Base-by-base conservation (phyloP, 1,284 basidiomycete species). In the Erythrobasidium hasegawianum region DNA sequence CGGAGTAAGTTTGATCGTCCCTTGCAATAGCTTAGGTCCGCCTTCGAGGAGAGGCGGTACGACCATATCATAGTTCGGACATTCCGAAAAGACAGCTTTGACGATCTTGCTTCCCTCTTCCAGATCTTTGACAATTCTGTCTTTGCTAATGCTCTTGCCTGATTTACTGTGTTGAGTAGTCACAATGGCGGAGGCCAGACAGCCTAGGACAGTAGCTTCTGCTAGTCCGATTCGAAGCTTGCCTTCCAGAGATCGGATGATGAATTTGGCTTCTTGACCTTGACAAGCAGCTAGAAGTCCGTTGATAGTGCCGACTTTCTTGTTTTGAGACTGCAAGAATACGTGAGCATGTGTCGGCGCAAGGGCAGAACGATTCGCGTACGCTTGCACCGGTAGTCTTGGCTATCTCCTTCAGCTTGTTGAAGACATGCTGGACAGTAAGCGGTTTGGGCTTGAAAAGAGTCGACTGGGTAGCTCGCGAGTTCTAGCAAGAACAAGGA, bases 141-240 rank as follows among this genome's bases (percentile, higher is more conserved):
- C 93, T 59, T 83, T 81, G 71, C 81, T 86, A 81, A 86, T 83
- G 75, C 85, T 87, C 54, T 83, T 69, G 49, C 74, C 76, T 2
- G 71, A 50, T 49, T 69, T 64, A 16, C 71, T 41, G 24, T 59
- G 39, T 27, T 68, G 68, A 24, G 64, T 59, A 90, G 80, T 22
- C 26, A 93, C 88, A 38, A 85, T 84, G 3, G 93, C 91, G 75
- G 91, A 89, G 0, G 91, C 88, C 38, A 96, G 80, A 20, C 91
- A 88, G 27, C 94, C 88, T 18, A 96, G 81, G 5, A 96, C 87
- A 0, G 93, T 94, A 61, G 90, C 86, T 76, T 98, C 96, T 1
- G 96, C 96, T 72, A 98, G 87, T 52, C 96, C 92, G 75, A 99
- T 98, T 4, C 96, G 86, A 40, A 99, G 83, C 78, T 99, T 99